Base-by-base conservation (phyloP, 805 yeast species). In the Saturnispora serradocipensis region DNA sequence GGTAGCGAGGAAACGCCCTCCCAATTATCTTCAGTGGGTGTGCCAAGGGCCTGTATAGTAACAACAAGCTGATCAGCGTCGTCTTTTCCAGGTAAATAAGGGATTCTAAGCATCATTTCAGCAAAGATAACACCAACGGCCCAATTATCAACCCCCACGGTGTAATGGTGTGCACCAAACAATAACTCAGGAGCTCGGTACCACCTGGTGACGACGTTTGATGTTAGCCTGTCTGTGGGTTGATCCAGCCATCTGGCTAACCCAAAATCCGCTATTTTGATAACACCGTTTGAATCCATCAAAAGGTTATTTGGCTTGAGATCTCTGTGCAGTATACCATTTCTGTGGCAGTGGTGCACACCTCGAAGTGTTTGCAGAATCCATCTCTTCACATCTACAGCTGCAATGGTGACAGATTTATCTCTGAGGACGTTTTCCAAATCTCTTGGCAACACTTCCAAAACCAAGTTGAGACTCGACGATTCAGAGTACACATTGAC, bases 191-290 rank as follows among this genome's bases (percentile, higher is more conserved):
- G 99, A 0, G 98, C 96, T 51, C 98, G 72, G 67, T 93, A 93
- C 99, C 99, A 93, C 54, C 98, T 71, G 2, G 99, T 93, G 1
- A 93, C 99, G 4, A 93, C 99, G 56, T 90, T 91, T 2, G 96
- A 86, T 0, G 98, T 87, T 65, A 93, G 71, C 44, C 75, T 78
- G 56, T 86, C 93, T 53, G 81, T 79, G 0, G 90, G 87, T 24
- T 83, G 75, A 0, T 95, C 91, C 53, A 88, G 71, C 2, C 90
- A 78, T 56, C 99, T 72, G 0, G 98, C 98, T 44, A 91, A 73
- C 58, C 99, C 99, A 72, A 93, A 93, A 87, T 93, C 99, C 2
- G 99, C 99, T 55, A 93, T 76, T 65, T 93, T 93, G 54, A 93
- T 73, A 56, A 85, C 82, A 0, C 99, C 99, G 54, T 78, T 79